Conservation (phyloP, 768 basidiomycete species). For the Melanogaster broomeanus region DNA sequence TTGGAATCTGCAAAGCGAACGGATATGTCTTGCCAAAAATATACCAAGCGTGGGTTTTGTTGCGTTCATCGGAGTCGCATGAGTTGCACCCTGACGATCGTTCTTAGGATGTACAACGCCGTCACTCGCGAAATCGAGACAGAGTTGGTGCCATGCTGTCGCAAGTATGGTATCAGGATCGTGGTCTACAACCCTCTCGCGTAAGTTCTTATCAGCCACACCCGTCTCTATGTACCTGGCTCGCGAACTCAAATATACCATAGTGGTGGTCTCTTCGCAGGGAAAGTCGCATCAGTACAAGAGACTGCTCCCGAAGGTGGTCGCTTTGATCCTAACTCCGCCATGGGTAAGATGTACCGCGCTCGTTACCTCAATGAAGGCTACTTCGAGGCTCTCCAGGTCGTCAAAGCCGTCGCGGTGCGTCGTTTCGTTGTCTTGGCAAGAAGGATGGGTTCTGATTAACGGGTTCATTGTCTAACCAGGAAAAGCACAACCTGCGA, state of each 20-base stretch:
- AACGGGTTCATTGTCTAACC: neutral
- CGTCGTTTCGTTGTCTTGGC: slow-evolving; percentile 8
- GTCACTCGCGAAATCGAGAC: slow-evolving; percentile 49
- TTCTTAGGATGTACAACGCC: slow-evolving; percentile 45
- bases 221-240: neutral
- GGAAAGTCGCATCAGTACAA: slow-evolving; percentile 43
- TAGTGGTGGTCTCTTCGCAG: slow-evolving; percentile 36
- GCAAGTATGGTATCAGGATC: slow-evolving; percentile 57
- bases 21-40: slow-evolving; percentile 56
- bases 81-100: neutral
- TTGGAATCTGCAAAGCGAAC: slow-evolving; percentile 55
- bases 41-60: slow-evolving; percentile 49
- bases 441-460: neutral
- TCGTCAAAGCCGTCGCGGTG: slow-evolving; percentile 43
- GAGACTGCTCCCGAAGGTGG: slow-evolving; percentile 36
- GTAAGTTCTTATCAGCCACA: slow-evolving; percentile 21
- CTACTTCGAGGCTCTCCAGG: slow-evolving; percentile 44
- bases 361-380: slow-evolving; percentile 44
- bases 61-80: neutral
- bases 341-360: slow-evolving; percentile 47
- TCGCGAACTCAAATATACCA: neutral
- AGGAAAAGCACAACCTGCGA: slow-evolving; percentile 48
- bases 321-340: slow-evolving; percentile 41
- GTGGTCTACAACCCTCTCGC: slow-evolving; percentile 60
- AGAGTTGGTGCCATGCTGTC: slow-evolving; percentile 56